Conservation (phyloP, 2,329 filamentous ascomycete genomes). For the Fusarium pseudoanthophilum region DNA sequence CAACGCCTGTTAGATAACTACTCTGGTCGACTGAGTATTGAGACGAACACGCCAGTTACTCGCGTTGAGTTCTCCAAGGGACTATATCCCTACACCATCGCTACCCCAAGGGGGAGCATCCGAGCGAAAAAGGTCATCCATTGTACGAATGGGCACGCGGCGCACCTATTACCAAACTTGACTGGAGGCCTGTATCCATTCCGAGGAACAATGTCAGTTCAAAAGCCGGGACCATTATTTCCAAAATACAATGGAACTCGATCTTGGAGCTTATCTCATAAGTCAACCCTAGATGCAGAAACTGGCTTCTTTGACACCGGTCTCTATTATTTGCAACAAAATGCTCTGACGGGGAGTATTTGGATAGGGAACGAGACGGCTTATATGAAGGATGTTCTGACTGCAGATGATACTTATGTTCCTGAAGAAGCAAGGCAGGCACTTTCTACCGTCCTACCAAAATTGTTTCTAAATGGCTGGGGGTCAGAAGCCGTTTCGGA, state of each 20-base stretch:
- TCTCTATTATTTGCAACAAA: conserved; percentile 42
- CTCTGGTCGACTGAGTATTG: conserved; percentile 48
- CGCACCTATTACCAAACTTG: conserved; percentile 61
- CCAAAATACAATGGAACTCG: conserved; percentile 42
- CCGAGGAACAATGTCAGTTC: conserved; percentile 60
- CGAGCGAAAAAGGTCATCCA: conserved; percentile 62
- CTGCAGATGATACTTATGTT: conserved; percentile 55
- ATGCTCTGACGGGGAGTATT: conserved; percentile 52
- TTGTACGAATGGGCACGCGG: conserved; percentile 64
- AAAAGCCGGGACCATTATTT: conserved; percentile 52
- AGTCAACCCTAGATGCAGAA: conserved; percentile 56
- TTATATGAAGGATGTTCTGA: conserved; percentile 51
- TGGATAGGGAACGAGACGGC: conserved; percentile 64
- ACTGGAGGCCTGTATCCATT: conserved; percentile 55
- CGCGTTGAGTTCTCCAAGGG: not conserved
- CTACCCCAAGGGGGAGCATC: conserved; percentile 58
- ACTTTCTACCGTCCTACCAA: conserved; percentile 52
- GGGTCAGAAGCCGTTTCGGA: not conserved
- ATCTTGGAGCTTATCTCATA: conserved; percentile 59
- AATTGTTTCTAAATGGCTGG: conserved; percentile 51
- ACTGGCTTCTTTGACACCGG: conserved; percentile 52
- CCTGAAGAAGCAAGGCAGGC: conserved; percentile 48
- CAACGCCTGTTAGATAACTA: conserved; percentile 49
- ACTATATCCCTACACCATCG: conserved; percentile 51
- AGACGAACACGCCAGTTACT: conserved; percentile 49